Conservation (phyloP, 148 eudicot species). For the Vaccinium macrocarpon region DNA sequence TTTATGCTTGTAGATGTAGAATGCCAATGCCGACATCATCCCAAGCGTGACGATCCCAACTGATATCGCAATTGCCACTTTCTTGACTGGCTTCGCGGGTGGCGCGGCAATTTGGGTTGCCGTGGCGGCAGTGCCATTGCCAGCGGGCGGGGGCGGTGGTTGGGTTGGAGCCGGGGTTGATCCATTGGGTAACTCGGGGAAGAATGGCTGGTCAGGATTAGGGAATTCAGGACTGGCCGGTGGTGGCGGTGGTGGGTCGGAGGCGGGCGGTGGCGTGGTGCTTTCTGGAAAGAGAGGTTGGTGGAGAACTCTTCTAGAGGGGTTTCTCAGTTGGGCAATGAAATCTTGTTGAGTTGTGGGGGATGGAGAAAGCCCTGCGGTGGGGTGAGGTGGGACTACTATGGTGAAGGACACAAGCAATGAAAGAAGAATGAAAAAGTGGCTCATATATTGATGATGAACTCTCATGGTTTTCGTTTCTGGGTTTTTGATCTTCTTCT, state of each 20-base stretch:
- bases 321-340: background rate
- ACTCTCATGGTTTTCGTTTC: conserved; percentile 24
- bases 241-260: conserved; percentile 32
- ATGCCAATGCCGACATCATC: conserved; percentile 75
- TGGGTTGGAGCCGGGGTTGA: conserved; percentile 33
- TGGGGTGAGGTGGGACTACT: conserved; percentile 11
- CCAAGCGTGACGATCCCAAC: conserved; percentile 77
- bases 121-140: conserved; percentile 28
- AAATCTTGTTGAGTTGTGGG: conserved; percentile 14
- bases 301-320: conserved; percentile 67
- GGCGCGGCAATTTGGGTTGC: conserved; percentile 52
- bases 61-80: conserved; percentile 68
- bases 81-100: conserved; percentile 60
- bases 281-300: conserved; percentile 68
- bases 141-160: conserved; percentile 19
- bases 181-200: conserved; percentile 72
- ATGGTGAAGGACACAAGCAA: background rate
- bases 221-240: conserved; percentile 29
- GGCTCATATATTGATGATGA: conserved; percentile 7
- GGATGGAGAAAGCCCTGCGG: background rate
- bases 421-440: conserved; percentile 26
- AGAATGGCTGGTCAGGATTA: conserved; percentile 71
- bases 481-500: conserved; percentile 14
- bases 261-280: conserved; percentile 40
- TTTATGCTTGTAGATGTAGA: conserved; percentile 65